These are phyloP conservation scores for Trichoderma semiorbis DNA, from an alignment of 2,329 filamentous ascomycete species.

Conservation along the genomic window DNA sequence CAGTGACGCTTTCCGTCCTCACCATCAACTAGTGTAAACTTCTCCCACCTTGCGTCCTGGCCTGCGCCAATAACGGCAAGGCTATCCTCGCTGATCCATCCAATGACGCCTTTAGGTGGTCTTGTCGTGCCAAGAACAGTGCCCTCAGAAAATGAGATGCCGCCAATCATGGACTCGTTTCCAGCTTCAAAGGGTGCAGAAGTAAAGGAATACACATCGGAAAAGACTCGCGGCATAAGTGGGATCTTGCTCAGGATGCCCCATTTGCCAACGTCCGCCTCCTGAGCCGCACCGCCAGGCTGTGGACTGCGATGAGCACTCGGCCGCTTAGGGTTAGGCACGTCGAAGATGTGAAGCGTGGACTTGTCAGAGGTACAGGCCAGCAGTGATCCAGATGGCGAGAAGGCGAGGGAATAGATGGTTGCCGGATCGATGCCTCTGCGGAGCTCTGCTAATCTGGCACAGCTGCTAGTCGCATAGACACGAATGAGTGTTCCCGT, in stretches of 20 bases:
- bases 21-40: constrained; percentile 68
- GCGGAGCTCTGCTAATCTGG: constrained; percentile 77
- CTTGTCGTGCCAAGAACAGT: constrained; percentile 50
- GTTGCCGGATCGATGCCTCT: constrained; percentile 84
- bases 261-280: constrained; percentile 69
- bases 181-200: constrained; percentile 79
- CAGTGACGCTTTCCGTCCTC: constrained; percentile 66
- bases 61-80: constrained; percentile 77
- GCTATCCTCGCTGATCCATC: constrained; percentile 74
- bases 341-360: constrained; percentile 89
- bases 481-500: constrained; percentile 85
- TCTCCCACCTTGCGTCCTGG: constrained; percentile 81
- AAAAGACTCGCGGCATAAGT: constrained; percentile 80
- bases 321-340: constrained; percentile 56
- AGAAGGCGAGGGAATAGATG: constrained; percentile 86
- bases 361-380: constrained; percentile 96
- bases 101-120: constrained; percentile 77
- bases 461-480: constrained; percentile 76
- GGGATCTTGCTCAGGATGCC: constrained; percentile 80
- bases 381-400: constrained; percentile 72
- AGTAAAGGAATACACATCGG: constrained; percentile 83
- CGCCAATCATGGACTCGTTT: constrained; percentile 59
- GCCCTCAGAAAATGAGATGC: constrained; percentile 41
- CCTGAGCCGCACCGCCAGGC: constrained; percentile 27
- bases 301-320: constrained; percentile 33